Evolutionary conservation across 805 yeast species (phyloP).

Genomic region (Huiozyma naganishii): DNA sequence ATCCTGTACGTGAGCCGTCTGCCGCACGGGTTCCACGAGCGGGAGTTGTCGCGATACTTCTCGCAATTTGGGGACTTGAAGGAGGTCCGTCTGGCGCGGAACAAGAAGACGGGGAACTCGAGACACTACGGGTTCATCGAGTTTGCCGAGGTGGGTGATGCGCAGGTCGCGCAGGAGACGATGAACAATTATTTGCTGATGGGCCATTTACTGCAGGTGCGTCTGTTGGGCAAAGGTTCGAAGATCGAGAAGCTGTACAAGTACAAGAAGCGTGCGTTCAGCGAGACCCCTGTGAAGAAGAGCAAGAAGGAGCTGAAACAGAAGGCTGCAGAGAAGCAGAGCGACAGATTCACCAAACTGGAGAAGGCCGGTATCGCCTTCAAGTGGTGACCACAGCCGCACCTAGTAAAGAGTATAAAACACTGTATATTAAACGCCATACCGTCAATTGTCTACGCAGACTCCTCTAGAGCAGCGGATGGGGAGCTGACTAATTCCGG

Average conservation of each 20-base stretch:
- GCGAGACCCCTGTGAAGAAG: conserved; percentile 23
- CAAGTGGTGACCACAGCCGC: conserved; percentile 17
- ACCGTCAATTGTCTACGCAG: background rate
- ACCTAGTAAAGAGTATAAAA: too few relatives aligned
- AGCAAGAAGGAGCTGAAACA: conserved; percentile 25
- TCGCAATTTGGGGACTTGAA: conserved; percentile 81
- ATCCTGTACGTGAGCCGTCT: conserved; percentile 84
- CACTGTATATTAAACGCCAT: background rate
- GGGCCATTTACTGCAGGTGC: conserved; percentile 76
- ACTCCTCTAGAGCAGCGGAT: background rate
- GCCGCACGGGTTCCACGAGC: conserved; percentile 87
- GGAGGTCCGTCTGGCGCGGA: conserved; percentile 73
- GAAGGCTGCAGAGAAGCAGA: conserved; percentile 24
- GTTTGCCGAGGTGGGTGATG: conserved; percentile 63
- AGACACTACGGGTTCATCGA: conserved; percentile 90
- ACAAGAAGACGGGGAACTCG: conserved; percentile 80
- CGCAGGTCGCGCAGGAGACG: conserved; percentile 82
- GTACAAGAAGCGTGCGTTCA: conserved; percentile 28
- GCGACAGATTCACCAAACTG: conserved; percentile 25
- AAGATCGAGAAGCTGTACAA: conserved; percentile 31
- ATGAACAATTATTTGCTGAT: conserved; percentile 89
- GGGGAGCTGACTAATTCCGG: background rate
- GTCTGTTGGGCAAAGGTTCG: conserved; percentile 37
- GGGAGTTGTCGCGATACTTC: conserved; percentile 64
- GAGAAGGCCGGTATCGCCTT: conserved; percentile 30